Evolutionary conservation across 768 basidiomycete genomes (phyloP).

Genomic region (Pleurotus platypus): DNA sequence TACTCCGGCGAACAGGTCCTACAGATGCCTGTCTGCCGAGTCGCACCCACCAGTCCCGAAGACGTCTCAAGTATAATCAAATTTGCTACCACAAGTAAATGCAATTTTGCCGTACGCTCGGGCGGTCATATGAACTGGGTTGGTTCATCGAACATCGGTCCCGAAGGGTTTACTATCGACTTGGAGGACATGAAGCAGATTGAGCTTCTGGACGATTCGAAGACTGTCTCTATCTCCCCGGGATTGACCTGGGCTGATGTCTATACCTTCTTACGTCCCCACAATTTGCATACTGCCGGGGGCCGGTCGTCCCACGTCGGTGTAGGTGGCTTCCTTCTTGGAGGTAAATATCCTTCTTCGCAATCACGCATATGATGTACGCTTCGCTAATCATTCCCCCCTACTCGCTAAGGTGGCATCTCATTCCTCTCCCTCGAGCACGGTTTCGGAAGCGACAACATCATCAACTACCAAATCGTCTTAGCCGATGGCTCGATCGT

Average conservation of each 20-base stretch:
- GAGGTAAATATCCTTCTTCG: slow-evolving; percentile 7
- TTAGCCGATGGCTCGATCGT: slow-evolving; percentile 11
- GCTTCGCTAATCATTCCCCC: not conserved
- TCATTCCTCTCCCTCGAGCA: slow-evolving; percentile 12
- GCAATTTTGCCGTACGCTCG: slow-evolving; percentile 1
- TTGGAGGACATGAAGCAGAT: slow-evolving; percentile 7
- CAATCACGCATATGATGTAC: not conserved
- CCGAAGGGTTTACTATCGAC: slow-evolving; percentile 12
- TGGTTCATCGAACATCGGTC: slow-evolving; percentile 11
- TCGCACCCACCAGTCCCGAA: not conserved
- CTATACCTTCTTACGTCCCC: slow-evolving; percentile 7
- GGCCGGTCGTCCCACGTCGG: slow-evolving; percentile 12
- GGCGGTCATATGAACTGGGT: slow-evolving; percentile 11
- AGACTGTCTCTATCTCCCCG: slow-evolving; percentile 8
- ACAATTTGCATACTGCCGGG: slow-evolving; percentile 6
- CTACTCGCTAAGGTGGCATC: slow-evolving; percentile 11
- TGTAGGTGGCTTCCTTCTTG: slow-evolving; percentile 14
- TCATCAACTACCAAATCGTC: slow-evolving; percentile 15
- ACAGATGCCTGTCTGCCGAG: slow-evolving; percentile 2
- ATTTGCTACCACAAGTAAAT: not conserved
- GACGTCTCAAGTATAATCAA: slow-evolving; percentile 3
- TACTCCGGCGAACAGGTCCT: slow-evolving; percentile 1
- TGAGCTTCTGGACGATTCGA: slow-evolving; percentile 4
- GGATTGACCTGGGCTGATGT: slow-evolving; percentile 10
- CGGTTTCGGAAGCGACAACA: slow-evolving; percentile 11